Base-by-base conservation (phyloP, 768 basidiomycete species). In the Podaxis pistillaris region DNA sequence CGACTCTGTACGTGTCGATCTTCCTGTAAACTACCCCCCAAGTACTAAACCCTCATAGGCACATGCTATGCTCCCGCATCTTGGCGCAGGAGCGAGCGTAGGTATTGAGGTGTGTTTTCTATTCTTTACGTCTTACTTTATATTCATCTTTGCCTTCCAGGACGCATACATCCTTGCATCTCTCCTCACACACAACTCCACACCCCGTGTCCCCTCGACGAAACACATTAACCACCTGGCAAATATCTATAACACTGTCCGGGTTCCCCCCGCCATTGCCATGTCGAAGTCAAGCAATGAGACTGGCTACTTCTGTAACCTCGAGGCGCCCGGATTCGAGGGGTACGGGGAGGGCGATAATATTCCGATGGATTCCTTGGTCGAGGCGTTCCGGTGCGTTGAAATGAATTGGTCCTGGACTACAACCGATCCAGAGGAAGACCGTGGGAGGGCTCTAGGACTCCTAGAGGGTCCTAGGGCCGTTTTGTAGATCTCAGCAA, bases 11-110 rank as follows among this genome's bases (percentile, higher is more conserved):
- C 24, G 66, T 52, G 12, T 50, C 51, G 7, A 24, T n/a, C 11
- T 26, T 19, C 15, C 24, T 13, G 36, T 15, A 7, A 28, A 1
- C 17, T 30, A 17, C 8, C 28, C 26, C 15, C 33, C 53, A 9
- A 13, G 22, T 28, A 12, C 19, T 50, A 7, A 40, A 9, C 6
- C 44, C 9, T 28, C 1, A 11, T 17, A 75, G 76, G 78, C 79
- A 2, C 81, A 82, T 65, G 80, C 80, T 3, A 82, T 81, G 80
- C 69, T 71, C 2, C 79, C 82, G 19, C 77, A 79, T 71, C 77
- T 79, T 65, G 82, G 80, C 19, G 78, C 81, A 9, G 81, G 81
- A 15, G 82, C 81, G 2, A 81, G 79, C 4, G 79, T 79, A 62
- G 81, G 80, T 6, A 75, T 82, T 47, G 82, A 83, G 71, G 79